Conservation (phyloP, 129 eudicot genomes). For the Oenanthe sinensis region DNA sequence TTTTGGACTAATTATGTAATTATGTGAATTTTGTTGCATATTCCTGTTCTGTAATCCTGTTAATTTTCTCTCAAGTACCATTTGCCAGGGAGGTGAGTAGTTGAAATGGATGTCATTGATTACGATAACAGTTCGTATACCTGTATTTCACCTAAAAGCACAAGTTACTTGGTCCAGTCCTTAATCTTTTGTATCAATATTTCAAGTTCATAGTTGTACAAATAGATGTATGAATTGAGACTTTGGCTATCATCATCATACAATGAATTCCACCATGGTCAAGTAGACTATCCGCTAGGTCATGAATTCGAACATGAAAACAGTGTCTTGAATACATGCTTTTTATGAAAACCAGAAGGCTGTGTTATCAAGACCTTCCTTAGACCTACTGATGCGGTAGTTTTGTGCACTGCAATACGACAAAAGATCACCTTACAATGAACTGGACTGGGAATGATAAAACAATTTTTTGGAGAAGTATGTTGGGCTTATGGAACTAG, state of each 20-base stretch:
- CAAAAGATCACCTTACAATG: background rate
- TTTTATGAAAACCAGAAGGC: background rate
- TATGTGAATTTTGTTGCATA: background rate
- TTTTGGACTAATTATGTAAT: background rate
- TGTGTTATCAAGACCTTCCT: background rate
- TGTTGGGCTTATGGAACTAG: background rate
- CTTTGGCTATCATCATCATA: background rate
- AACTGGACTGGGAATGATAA: background rate
- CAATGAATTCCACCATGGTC: background rate
- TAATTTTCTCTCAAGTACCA: background rate
- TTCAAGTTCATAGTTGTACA: background rate
- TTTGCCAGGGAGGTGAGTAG: background rate
- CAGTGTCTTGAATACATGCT: background rate
- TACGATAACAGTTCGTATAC: background rate
- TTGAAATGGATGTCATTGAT: background rate
- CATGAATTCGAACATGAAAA: background rate
- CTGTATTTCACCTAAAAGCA: background rate
- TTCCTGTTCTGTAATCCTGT: background rate
- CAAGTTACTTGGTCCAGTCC: background rate
- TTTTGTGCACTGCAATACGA: background rate
- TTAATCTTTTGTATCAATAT: background rate
- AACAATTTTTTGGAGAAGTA: background rate
- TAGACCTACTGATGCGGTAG: background rate
- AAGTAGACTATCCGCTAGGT: background rate
- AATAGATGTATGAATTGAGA: background rate